phyloP scores from a whole-genome alignment of 495 filamentous ascomycete species.

The Xylaria acuta region DNA sequence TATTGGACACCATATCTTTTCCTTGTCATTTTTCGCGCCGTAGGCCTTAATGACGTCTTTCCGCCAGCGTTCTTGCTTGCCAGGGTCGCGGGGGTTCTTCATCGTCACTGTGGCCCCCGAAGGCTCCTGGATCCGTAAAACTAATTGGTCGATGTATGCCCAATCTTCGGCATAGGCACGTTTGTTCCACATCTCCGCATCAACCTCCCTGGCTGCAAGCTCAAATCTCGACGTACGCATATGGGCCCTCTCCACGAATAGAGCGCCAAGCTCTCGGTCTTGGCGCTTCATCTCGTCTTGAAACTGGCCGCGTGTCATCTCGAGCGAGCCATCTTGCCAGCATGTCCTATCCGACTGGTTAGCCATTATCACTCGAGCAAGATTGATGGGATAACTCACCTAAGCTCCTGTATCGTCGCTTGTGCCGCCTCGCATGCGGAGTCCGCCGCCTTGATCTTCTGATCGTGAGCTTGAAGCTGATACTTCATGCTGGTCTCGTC shows the following conservation, averaged over 20 bases:
- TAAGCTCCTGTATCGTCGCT: constrained; percentile 28
- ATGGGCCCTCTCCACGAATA: constrained; percentile 17
- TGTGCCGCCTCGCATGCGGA: constrained; percentile 25
- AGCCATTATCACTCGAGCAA: constrained; percentile 26
- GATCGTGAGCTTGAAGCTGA: constrained; percentile 26
- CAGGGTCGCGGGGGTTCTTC: constrained; percentile 21
- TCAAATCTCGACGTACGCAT: constrained; percentile 25
- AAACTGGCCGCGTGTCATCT: constrained; percentile 20
- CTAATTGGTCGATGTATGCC: constrained; percentile 22
- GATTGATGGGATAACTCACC: constrained; percentile 25
- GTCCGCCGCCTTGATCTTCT: constrained; percentile 25
- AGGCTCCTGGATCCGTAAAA: constrained; percentile 18
- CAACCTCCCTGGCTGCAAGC: constrained; percentile 25
- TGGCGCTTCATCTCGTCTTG: constrained; percentile 20
- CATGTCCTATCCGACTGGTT: constrained; percentile 23
- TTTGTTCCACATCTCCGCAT: constrained; percentile 27
- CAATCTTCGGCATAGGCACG: constrained; percentile 24
- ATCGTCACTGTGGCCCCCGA: constrained; percentile 25
- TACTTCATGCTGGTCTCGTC: constrained; percentile 26
- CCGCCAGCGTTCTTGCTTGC: constrained; percentile 25
- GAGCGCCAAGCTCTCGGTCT: constrained; percentile 21
- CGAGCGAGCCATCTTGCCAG: constrained; percentile 22
- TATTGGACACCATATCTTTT: constrained; percentile 25
- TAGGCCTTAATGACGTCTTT: constrained; percentile 25
- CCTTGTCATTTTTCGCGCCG: constrained; percentile 20